phyloP scores from a whole-genome alignment of 768 basidiomycete genomes.

The Tubosaeta brunneosetosa region DNA sequence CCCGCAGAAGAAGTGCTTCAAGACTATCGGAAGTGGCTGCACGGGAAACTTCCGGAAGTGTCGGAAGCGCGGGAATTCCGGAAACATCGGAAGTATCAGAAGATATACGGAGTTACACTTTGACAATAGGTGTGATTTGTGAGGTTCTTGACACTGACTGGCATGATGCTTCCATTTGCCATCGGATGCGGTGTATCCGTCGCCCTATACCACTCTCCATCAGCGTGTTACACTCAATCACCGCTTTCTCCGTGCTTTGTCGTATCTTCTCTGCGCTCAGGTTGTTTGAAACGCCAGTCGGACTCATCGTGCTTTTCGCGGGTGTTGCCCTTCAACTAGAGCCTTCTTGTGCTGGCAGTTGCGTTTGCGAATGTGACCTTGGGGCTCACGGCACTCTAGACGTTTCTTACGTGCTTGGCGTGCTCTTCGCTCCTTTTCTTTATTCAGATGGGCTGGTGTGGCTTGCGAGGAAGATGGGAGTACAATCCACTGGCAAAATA shows the following conservation, averaged over 20 bases:
- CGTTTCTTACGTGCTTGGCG: conserved; percentile 73
- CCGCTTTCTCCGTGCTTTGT: conserved; percentile 86
- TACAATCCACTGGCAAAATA: conserved; percentile 78
- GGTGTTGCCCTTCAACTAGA: conserved; percentile 90
- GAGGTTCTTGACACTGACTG: too few species aligned
- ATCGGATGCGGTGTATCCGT: conserved; percentile 74
- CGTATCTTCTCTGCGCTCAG: conserved; percentile 87
- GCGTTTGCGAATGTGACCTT: conserved; percentile 86
- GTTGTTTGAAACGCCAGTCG: conserved; percentile 87
- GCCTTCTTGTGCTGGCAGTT: conserved; percentile 81
- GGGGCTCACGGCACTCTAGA: conserved; percentile 81
- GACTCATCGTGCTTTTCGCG: conserved; percentile 86
- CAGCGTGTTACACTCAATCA: conserved; percentile 86
- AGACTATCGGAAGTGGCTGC: too few species aligned
- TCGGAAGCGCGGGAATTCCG: too few species aligned
- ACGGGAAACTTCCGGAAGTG: too few species aligned
- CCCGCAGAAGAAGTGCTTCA: too few species aligned
- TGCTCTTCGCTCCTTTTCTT: conserved; percentile 78
- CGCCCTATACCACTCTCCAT: conserved; percentile 82
- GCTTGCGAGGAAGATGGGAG: conserved; percentile 80
- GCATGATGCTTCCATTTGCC: conserved; percentile 84
- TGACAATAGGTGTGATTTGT: too few species aligned
- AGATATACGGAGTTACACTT: too few species aligned
- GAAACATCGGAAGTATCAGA: too few species aligned
- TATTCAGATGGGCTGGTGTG: conserved; percentile 59